Evolutionary conservation across 2,329 filamentous ascomycete species (phyloP).

Genomic region (Epichloe gansuensis): DNA sequence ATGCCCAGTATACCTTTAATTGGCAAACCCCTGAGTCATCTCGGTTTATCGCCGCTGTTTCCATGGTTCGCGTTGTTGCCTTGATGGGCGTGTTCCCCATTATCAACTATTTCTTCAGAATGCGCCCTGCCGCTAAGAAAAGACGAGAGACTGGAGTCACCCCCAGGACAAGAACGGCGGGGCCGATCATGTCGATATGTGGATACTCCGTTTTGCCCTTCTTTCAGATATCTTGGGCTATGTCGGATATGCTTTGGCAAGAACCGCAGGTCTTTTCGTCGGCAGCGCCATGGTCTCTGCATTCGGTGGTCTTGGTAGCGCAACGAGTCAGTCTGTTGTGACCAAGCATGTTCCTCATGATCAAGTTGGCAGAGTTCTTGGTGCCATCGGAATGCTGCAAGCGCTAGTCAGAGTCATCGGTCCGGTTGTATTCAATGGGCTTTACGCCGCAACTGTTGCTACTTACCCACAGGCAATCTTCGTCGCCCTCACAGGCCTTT

Average conservation of each 20-base stretch:
- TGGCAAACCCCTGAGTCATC: constrained; percentile 78
- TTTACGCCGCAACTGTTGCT: constrained; percentile 73
- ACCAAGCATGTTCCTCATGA: constrained; percentile 86
- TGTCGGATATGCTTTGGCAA: constrained; percentile 58
- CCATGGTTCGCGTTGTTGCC: constrained; percentile 60
- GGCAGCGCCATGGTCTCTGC: constrained; percentile 60
- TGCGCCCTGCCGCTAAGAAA: constrained; percentile 33
- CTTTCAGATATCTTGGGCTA: constrained; percentile 67
- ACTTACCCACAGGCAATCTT: constrained; percentile 75
- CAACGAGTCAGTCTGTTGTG: constrained; percentile 70
- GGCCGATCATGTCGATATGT: constrained; percentile 66
- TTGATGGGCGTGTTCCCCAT: constrained; percentile 66
- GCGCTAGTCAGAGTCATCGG: constrained; percentile 67
- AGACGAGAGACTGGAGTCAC: constrained; percentile 24
- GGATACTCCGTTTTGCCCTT: constrained; percentile 62
- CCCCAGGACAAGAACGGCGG: constrained; percentile 46
- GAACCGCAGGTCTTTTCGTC: constrained; percentile 52
- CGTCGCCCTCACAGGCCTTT: constrained; percentile 56
- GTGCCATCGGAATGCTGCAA: constrained; percentile 77
- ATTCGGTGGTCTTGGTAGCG: constrained; percentile 72
- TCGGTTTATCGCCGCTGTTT: constrained; percentile 69
- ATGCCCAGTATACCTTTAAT: constrained; percentile 65
- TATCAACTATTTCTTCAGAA: constrained; percentile 63
- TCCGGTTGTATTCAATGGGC: constrained; percentile 71
- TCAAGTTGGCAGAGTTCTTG: constrained; percentile 74